phyloP scores from a whole-genome alignment of 257 asterid genomes.

The Solanum pennellii region DNA sequence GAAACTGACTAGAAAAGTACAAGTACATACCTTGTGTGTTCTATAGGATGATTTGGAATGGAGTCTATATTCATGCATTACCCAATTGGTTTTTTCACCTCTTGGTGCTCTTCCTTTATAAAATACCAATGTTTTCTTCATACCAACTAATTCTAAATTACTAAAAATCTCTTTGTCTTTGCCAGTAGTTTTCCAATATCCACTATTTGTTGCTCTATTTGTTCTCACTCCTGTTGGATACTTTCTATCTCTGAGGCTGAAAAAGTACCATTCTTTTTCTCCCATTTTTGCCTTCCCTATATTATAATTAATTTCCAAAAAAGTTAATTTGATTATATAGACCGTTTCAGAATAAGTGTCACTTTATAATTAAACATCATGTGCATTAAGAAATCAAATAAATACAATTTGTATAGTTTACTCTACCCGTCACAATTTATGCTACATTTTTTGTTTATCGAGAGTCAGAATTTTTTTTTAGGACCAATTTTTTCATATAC shows the following conservation, averaged over 20 bases:
- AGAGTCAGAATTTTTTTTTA: background rate
- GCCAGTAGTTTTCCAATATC: constrained; percentile 92
- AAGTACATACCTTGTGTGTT: constrained; percentile 41
- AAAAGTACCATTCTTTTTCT: constrained; percentile 90
- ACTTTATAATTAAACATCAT: background rate
- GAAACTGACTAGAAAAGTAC: background rate
- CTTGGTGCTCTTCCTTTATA: constrained; percentile 91
- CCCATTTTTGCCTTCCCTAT: constrained; percentile 92
- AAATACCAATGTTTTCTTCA: constrained; percentile 91
- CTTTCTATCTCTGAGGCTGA: constrained; percentile 80
- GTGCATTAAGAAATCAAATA: no score
- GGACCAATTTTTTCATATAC: background rate
- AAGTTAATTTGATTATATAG: background rate
- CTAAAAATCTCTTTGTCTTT: constrained; percentile 84
- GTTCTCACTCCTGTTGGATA: constrained; percentile 92
- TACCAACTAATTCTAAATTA: constrained; percentile 56
- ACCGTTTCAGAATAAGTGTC: background rate
- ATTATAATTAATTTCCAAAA: background rate
- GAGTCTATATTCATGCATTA: constrained; percentile 90
- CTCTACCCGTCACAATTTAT: background rate
- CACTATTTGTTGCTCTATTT: constrained; percentile 80
- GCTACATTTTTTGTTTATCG: background rate
- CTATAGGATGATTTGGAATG: constrained; percentile 69
- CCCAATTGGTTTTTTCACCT: constrained; percentile 94
- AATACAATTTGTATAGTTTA: background rate